Base-by-base conservation (phyloP, 2,329 filamentous ascomycete genomes). In the Stagonosporopsis tanaceti region DNA sequence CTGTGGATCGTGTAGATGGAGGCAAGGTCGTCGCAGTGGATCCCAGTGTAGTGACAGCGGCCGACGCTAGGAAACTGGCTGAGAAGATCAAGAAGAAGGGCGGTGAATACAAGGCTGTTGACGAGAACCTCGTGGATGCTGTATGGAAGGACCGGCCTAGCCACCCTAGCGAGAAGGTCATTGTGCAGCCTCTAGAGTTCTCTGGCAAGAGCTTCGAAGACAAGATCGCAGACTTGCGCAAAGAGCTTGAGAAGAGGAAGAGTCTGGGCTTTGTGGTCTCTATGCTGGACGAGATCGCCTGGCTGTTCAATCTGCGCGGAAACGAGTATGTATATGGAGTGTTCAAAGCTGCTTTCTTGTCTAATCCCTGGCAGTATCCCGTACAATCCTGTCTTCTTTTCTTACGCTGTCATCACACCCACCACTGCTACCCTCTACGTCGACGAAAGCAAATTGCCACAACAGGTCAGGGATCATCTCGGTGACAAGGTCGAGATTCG, bases 381-480 rank as follows among this genome's bases (percentile, higher is more conserved):
- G 0, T 99, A 95, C 80, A 99, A 99, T 73, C 95, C 95, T 0
- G 95, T 99, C 47, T 98, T 99, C 82, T 98, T 98, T 79, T 95
- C 94, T 15, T 99, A 98, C 71, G 94, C 94, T 41, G 85, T 95
- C 39, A 81, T 99, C 61, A 98, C 95, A 2, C 87, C 88, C 1
- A 88, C 76, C 1, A 82, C 86, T 1, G 91, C 89, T 24, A 93
- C 88, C 1, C 83, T 99, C 5, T 99, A 97, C 71, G 82, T 98
- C 57, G 90, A 98, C 70, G 85, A 88, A 12, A 84, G 85, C 14
- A 97, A 97, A 76, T 78, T 98, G 27, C 87, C 84, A 32, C 79
- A 84, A 3, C 86, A 91, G 46, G 89, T 87, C 55, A 87, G 85
- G 66, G 81, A 82, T 14, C 91, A 96, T 65, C 84, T 99, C 12